Base-by-base conservation (phyloP, 2,329 filamentous ascomycete species). In the Huntiella moniliformis region DNA sequence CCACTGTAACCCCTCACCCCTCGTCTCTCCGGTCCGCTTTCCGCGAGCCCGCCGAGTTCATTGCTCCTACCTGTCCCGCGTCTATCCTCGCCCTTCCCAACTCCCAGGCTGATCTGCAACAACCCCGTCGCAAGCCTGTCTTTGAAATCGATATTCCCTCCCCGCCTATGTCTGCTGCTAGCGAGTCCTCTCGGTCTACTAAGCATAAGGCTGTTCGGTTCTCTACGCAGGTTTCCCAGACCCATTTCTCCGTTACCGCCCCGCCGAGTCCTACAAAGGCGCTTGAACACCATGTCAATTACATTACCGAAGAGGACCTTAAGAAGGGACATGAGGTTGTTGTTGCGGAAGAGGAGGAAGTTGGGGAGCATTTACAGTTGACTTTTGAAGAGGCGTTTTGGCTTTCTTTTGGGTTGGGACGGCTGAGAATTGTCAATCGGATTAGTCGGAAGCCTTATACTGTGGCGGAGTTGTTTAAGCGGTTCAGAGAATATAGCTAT, bases 301-400 rank as follows among this genome's bases (percentile, higher is more conserved):
- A 52, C 11, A 17, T 33, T 5, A 44, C 34, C 32, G 38, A 37
- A 41, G 56, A 47, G 47, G 54, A 18, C 51, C 51, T 37, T 13
- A 31, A 35, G 6, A 43, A 46, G 8, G 47, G 13, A 15, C 50
- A 49, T 36, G 34, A 38, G 8, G 44, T 47, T 6, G 6, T 36
- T 12, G 44, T 36, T 16, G 34, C 7, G 12, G 44, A 32, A 1
- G 43, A 50, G n/a, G 55, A 72, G 3, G 54, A 60, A 43, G 67
- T 74, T 52, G 70, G 64, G 62, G 91, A 98, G 56, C 86, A 95
- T 56, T 75, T 95, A n/a, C 91, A 96, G 58, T 68, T 98, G 6
- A 86, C 80, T 2, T 72, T 80, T 0, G 86, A 95, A 59, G 91
- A 98, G 61, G 79, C 86, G 0, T 92, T 96, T 61, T 98, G 94